Evolutionary conservation across 805 yeast genomes (phyloP).

Genomic region (Zygotorulaspora florentina): DNA sequence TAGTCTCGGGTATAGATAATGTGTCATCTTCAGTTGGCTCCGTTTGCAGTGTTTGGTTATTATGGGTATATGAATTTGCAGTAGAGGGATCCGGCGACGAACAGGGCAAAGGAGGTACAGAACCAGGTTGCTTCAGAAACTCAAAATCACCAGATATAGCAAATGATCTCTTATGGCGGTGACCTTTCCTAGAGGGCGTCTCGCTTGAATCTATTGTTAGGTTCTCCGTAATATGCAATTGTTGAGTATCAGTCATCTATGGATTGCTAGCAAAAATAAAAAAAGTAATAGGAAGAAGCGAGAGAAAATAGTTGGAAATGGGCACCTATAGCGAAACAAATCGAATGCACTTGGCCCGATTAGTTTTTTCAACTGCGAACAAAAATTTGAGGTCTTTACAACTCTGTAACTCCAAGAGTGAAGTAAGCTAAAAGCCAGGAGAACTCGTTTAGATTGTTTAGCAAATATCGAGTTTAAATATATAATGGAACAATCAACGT

Average conservation of each 20-base stretch:
- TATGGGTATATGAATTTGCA: slow-evolving; percentile 18
- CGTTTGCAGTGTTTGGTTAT: slow-evolving; percentile 17
- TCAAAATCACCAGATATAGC: slow-evolving; percentile 88
- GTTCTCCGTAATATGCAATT: slow-evolving; percentile 13
- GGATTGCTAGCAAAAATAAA: no score
- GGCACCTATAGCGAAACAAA: background rate
- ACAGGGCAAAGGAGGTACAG: slow-evolving; percentile 17
- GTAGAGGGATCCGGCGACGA: slow-evolving; percentile 9
- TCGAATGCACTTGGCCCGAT: background rate
- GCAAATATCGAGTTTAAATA: background rate
- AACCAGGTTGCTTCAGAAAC: slow-evolving; percentile 31
- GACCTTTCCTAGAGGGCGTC: slow-evolving; percentile 47
- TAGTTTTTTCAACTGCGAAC: background rate
- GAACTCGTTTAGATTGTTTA: background rate
- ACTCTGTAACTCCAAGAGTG: background rate
- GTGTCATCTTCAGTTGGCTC: background rate
- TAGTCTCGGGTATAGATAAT: background rate
- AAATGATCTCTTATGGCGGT: slow-evolving; percentile 80
- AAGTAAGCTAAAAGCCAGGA: background rate
- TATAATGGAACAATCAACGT: background rate
- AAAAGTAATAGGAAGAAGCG: slow-evolving; percentile 5
- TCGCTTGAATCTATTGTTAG: slow-evolving; percentile 11
- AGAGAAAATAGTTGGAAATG: slow-evolving; percentile 15
- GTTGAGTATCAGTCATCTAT: slow-evolving; percentile 21
- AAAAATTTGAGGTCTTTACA: background rate